Evolutionary conservation across 257 asterid species (phyloP), one percentile per base, ranked within the genome.

Genomic region (Penstemon barbatus): DNA sequence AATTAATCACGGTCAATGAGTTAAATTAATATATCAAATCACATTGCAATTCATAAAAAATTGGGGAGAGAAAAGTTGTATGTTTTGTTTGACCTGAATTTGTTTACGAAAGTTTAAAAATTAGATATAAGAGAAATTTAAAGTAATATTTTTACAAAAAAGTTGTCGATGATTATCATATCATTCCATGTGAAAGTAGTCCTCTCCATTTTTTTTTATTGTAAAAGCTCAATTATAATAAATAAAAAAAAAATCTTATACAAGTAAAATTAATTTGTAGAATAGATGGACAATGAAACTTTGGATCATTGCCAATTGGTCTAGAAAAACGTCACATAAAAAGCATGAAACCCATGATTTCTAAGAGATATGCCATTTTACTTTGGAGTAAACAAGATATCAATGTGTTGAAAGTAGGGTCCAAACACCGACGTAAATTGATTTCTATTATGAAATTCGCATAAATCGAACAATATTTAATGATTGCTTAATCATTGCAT

Each of bases 401-500:
- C 18, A 38, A 39, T 19, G 9, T 57, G 61, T 12, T 37, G 45
- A 3, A 39, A 10, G 65, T 50, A 40, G 66, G 73, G 25, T 66
- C 74, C 50, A 65, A 3, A 10, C 19, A 56, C 44, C 25, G 63
- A 61, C 19, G 64, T 13, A 37, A 54, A 46, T 12, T 66, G 49
- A 18, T 38, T 61, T 55, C 41, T 49, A 51, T 19, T 33, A 59
- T 19, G 64, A 37, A 41, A 52, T 53, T 13, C 42, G 54, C 54
- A 3, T 18, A 38, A 58, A 53, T 48, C 12, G 7, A 15, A 2
- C 9, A 5, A 18, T 46, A 57, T 11, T 54, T 12, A 39, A 39
- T 62, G 15, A 67, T 68, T 62, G 72, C 59, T 73, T 70, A 78
- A 73, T 74, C 73, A 78, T 73, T 65, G 75, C 37, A 12, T 42